phyloP scores from a whole-genome alignment of 2,329 filamentous ascomycete species.

The Aspergillus alliaceus region DNA sequence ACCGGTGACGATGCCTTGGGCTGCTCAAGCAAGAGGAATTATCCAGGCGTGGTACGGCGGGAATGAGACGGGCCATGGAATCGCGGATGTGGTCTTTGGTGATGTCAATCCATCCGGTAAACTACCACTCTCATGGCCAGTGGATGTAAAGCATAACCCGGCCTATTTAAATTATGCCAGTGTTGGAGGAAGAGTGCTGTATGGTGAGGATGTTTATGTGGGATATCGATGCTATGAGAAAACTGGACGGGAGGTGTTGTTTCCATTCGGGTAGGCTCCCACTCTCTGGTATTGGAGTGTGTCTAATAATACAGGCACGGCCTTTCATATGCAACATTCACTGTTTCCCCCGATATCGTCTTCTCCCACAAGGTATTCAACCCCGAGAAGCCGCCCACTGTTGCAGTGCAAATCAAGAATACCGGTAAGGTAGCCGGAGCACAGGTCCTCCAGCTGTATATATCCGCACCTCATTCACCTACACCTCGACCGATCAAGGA shows the following conservation, averaged over 20 bases:
- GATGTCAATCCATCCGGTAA: constrained; percentile 71
- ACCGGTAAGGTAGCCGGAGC: constrained; percentile 51
- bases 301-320: constrained; percentile 54
- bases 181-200: constrained; percentile 69
- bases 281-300: not conserved
- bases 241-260: constrained; percentile 61
- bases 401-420: constrained; percentile 50
- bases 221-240: constrained; percentile 79
- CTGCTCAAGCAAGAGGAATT: constrained; percentile 51
- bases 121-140: constrained; percentile 70
- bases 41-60: constrained; percentile 80
- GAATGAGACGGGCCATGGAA: constrained; percentile 77
- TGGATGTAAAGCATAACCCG: constrained; percentile 65
- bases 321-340: constrained; percentile 71
- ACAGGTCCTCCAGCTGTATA: constrained; percentile 54
- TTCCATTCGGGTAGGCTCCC: constrained; percentile 60
- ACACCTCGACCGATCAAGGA: constrained; percentile 43
- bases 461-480: constrained; percentile 23
- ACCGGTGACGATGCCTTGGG: constrained; percentile 54
- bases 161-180: constrained; percentile 70
- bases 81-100: constrained; percentile 73
- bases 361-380: constrained; percentile 30
- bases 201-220: constrained; percentile 76
- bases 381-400: constrained; percentile 43
- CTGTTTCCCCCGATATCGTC: constrained; percentile 44